Conservation (phyloP, 495 filamentous ascomycete genomes). For the Xylaria curta region DNA sequence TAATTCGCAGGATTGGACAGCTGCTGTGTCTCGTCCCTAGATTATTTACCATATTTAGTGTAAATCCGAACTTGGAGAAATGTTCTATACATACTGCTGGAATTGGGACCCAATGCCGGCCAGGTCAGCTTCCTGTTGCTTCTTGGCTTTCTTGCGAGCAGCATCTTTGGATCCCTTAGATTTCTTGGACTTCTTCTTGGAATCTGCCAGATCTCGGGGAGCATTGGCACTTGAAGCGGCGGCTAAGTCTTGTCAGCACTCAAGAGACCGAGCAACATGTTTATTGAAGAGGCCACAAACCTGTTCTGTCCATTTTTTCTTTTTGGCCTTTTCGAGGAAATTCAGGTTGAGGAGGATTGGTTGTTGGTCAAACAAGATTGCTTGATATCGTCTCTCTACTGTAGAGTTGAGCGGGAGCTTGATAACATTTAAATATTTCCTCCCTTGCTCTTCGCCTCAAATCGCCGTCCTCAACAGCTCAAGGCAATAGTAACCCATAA, state of each 20-base stretch:
- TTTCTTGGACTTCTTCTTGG: background rate
- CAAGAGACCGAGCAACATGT: background rate
- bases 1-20: background rate
- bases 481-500: background rate
- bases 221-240: background rate
- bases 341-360: background rate
- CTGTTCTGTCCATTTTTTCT: background rate
- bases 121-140: background rate
- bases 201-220: background rate
- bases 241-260: background rate
- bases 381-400: background rate
- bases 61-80: background rate
- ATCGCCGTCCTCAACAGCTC: background rate
- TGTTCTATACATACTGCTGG: background rate
- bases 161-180: background rate
- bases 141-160: background rate
- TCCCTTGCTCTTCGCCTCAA: background rate
- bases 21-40: background rate
- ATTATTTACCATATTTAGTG: background rate
- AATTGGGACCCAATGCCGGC: conserved; percentile 3
- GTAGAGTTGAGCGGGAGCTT: background rate
- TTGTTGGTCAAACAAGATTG: background rate
- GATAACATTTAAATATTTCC: background rate
- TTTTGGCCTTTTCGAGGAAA: background rate
- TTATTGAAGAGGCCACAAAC: background rate